phyloP scores from a whole-genome alignment of 108 stramenopile species.

The Craspedostauros australis region DNA sequence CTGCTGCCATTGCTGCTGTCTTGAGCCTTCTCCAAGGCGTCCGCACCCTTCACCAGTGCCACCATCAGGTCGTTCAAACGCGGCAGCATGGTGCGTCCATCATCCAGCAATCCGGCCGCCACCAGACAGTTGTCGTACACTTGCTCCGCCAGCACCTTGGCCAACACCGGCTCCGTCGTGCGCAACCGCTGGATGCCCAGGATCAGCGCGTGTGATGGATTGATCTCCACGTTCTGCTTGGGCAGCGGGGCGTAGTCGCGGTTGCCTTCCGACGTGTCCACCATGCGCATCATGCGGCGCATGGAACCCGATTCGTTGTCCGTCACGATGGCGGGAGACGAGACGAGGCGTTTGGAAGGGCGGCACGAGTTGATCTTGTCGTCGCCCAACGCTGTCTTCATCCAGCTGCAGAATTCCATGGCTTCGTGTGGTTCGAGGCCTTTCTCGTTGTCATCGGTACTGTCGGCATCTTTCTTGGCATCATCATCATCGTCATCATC shows the following conservation, averaged over 20 bases:
- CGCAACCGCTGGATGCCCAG: constrained; percentile 56
- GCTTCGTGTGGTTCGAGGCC: constrained; percentile 58
- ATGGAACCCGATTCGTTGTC: constrained; percentile 95
- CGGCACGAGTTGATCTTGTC: constrained; percentile 75
- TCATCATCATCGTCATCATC: constrained; percentile 19
- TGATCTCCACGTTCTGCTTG: constrained; percentile 94
- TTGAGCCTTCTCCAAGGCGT: too few relatives aligned
- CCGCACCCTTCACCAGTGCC: constrained; percentile 66
- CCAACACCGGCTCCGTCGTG: constrained; percentile 63
- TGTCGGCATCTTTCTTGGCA: background rate
- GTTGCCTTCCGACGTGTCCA: constrained; percentile 84
- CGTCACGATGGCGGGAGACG: constrained; percentile 95
- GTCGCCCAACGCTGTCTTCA: constrained; percentile 54
- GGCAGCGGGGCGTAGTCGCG: constrained; percentile 74
- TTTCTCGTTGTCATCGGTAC: background rate
- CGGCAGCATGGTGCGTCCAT: constrained; percentile 90
- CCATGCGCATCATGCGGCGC: constrained; percentile 96
- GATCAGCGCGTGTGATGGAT: constrained; percentile 94
- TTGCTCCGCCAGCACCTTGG: constrained; percentile 85
- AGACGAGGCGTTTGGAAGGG: constrained; percentile 72
- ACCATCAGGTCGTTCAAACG: constrained; percentile 86
- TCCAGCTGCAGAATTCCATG: constrained; percentile 85
- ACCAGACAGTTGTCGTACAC: constrained; percentile 96
- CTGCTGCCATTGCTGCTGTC: too few relatives aligned
- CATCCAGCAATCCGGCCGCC: constrained; percentile 96